Percentiles rank a stretch among this genome's conserved stretches.
Conservation (phyloP, 2,329 filamentous ascomycete genomes). For the Aspergillus brasiliensis region DNA sequence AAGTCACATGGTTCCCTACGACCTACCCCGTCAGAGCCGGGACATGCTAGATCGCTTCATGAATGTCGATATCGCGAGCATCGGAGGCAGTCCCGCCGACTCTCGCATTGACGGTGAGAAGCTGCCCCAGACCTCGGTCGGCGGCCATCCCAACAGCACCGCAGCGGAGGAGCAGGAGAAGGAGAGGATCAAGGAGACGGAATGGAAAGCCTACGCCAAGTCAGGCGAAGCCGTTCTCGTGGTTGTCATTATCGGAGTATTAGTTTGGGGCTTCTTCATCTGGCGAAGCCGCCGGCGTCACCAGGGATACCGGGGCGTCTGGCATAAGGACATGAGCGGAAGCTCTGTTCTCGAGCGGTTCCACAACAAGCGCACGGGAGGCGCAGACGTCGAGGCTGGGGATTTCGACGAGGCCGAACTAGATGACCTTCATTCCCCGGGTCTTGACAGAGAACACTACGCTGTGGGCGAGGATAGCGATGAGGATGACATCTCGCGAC, state of each 20-base stretch:
- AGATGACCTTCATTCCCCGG: slow-evolving; percentile 53
- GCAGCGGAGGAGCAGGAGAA: slow-evolving; percentile 67
- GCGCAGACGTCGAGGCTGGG: slow-evolving; percentile 60
- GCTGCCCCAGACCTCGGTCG: slow-evolving; percentile 74
- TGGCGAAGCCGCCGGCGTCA: slow-evolving; percentile 58
- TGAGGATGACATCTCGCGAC: slow-evolving; percentile 32
- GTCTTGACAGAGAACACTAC: slow-evolving; percentile 44
- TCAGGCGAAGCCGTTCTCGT: slow-evolving; percentile 84
- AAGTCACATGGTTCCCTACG: slow-evolving; percentile 97
- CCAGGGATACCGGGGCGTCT: slow-evolving; percentile 46
- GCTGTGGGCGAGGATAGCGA: slow-evolving; percentile 52
- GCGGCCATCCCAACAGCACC: slow-evolving; percentile 70
- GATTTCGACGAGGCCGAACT: slow-evolving; percentile 65
- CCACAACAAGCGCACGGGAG: slow-evolving; percentile 42
- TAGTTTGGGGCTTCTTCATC: slow-evolving; percentile 72
- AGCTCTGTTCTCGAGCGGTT: slow-evolving; percentile 53
- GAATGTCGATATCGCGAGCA: slow-evolving; percentile 84
- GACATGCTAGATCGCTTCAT: slow-evolving; percentile 99
- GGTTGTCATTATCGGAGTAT: slow-evolving; percentile 73
- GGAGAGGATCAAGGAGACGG: slow-evolving; percentile 76
- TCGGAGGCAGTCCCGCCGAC: slow-evolving; percentile 78
- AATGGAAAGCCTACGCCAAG: slow-evolving; percentile 85
- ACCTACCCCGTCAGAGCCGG: slow-evolving; percentile 79
- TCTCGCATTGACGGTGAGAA: slow-evolving; percentile 85
- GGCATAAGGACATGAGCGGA: slow-evolving; percentile 44